Base-by-base conservation (phyloP, 306 rosid species). In the Vachellia collinsii region DNA sequence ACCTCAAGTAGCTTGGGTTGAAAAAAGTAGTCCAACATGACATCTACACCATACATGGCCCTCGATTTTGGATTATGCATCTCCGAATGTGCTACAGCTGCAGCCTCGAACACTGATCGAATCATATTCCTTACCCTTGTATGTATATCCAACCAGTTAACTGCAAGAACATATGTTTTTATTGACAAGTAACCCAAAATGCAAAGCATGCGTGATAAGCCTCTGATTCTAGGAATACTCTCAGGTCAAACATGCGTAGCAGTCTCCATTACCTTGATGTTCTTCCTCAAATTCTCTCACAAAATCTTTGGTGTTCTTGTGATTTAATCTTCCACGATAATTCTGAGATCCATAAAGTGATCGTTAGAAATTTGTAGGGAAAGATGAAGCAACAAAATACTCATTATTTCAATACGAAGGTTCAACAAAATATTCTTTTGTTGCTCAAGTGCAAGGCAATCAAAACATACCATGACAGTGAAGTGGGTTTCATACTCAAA, bases 401-500 rank as follows among this genome's bases (percentile, higher is more conserved):
- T 65, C 58, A 54, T 54, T 76, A 64, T 64, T 58, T 70, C 74
- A 70, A 46, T 25, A 29, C 42, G 63, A 75, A 61, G 43, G 72
- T 76, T 74, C 46, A 59, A 73, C 65, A 4, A 85, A 11, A 69
- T 12, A 75, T n/a, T 41, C 75, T 62, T 50, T 69, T 25, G 72
- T 78, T 64, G 50, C 66, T 10, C 39, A 22, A 72, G 17, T 72
- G 65, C 19, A 77, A 74, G 77, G 80, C 34, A 48, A 56, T 36
- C 53, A 20, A 43, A 81, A 53, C 94, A 81, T 92, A 94, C 99
- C 99, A 94, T 94, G 42, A 94, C 99, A 42, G 99, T 93, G 80
- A 94, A 94, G 87, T 94, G 99, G 72, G 99, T 95, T 91, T 95
- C 99, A 44, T 95, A 95, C 85, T 95, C 97, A 56, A 91, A 94